These are phyloP conservation scores for Phaeosphaeriaceae sp. DNA, from an alignment of 2,329 filamentous ascomycete genomes.

Conservation along the genomic window DNA sequence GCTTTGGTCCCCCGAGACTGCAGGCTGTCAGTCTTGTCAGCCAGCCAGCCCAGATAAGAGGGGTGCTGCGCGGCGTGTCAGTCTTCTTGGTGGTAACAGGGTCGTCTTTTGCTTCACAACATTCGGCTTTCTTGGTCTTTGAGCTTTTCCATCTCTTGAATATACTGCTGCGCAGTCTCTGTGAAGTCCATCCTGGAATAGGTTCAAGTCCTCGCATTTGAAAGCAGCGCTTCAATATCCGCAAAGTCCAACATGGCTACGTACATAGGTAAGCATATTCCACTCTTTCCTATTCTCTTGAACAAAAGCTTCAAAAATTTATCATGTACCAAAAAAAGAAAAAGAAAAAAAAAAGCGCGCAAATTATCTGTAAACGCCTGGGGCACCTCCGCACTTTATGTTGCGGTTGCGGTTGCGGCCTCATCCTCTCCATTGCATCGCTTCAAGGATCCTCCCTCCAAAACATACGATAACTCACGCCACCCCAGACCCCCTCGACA, in stretches of 20 bases:
- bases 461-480: slow-evolving; percentile 29
- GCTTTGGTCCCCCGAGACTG: slow-evolving; percentile 2
- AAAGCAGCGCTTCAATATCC: neutral
- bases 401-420: neutral
- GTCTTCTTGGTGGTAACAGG: neutral
- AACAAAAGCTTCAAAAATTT: neutral
- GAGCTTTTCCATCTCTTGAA: neutral
- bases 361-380: neutral
- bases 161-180: neutral
- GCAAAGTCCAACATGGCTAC: neutral
- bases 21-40: slow-evolving; percentile 15
- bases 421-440: neutral
- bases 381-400: slow-evolving; percentile 16
- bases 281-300: neutral
- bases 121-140: neutral
- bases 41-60: slow-evolving; percentile 11
- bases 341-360: neutral
- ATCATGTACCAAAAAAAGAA: neutral
- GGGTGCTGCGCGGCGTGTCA: neutral
- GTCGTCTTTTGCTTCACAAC: neutral
- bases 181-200: neutral
- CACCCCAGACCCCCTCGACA: slow-evolving; percentile 61
- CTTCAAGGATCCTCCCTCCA: slow-evolving; percentile 9
- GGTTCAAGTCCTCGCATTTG: neutral
- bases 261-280: slow-evolving; percentile 4